A percentile compares a stretch with the other conserved stretches of the same genome.
Evolutionary conservation across 768 basidiomycete genomes (phyloP).

Genomic region (Tulasnella sp.): DNA sequence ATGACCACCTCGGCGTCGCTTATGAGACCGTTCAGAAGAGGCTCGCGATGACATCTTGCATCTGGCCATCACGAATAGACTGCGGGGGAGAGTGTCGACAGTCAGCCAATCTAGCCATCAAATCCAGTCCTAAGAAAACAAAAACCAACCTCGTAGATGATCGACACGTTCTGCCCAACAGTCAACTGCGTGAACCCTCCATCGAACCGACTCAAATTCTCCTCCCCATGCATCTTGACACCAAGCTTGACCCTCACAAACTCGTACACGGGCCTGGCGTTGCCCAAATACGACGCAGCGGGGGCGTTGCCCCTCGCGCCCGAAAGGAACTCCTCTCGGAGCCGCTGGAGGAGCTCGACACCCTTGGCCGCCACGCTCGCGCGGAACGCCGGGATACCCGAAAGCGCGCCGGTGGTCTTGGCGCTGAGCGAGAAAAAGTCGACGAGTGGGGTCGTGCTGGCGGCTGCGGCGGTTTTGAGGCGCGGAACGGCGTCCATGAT

Average conservation of each 20-base stretch:
- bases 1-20: no score
- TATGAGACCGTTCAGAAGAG: constrained; percentile 31
- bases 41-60: constrained; percentile 44
- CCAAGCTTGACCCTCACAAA: constrained; percentile 61
- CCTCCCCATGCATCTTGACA: constrained; percentile 69
- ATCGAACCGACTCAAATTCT: constrained; percentile 51
- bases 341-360: constrained; percentile 32
- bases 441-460: constrained; percentile 48
- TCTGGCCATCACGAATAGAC: constrained; percentile 59
- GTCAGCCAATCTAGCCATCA: background rate
- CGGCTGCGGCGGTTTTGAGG: constrained; percentile 59
- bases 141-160: constrained; percentile 55
- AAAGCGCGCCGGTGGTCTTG: constrained; percentile 19
- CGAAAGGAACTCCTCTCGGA: constrained; percentile 43
- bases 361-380: constrained; percentile 39
- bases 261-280: constrained; percentile 62
- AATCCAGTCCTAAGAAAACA: background rate
- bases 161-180: constrained; percentile 56
- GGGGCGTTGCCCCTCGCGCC: constrained; percentile 52
- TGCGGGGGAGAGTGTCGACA: constrained; percentile 6
- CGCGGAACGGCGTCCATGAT: constrained; percentile 54
- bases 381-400: constrained; percentile 42
- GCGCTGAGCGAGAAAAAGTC: constrained; percentile 34
- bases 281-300: constrained; percentile 53
- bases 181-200: constrained; percentile 58